A percentile compares a stretch with the other conserved stretches of the same genome.
Conservation (phyloP, 805 yeast genomes). For the Hanseniaspora taiwanica region DNA sequence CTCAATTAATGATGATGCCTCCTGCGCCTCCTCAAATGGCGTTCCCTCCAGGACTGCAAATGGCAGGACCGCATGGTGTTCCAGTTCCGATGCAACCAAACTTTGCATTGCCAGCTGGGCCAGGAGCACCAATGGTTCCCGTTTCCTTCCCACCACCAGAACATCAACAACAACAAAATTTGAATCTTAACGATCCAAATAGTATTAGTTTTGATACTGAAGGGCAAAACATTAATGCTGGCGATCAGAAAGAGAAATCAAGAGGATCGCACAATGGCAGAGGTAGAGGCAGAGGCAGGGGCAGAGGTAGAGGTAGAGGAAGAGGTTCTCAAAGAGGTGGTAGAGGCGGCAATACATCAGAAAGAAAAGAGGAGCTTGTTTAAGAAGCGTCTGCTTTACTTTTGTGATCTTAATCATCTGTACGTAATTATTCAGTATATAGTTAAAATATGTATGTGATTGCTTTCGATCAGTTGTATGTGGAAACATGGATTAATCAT, state of each 20-base stretch:
- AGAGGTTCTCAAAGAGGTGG: background rate
- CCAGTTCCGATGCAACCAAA: constrained; percentile 8
- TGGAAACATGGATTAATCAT: too few relatives aligned
- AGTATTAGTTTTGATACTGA: too few relatives aligned
- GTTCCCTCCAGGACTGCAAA: constrained; percentile 6
- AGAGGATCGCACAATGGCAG: constrained; percentile 1
- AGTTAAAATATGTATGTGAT: too few relatives aligned
- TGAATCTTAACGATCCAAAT: too few relatives aligned
- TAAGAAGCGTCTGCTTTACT: too few relatives aligned
- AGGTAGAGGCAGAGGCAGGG: constrained; percentile 7
- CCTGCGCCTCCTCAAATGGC: constrained; percentile 7
- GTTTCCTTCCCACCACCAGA: too few relatives aligned
- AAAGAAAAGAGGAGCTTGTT: constrained; percentile 1
- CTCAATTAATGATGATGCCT: constrained; percentile 6
- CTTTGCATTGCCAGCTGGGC: constrained; percentile 8
- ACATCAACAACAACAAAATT: constrained; percentile 1
- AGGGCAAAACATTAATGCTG: constrained; percentile 4
- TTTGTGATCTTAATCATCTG: too few relatives aligned
- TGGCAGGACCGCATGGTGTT: constrained; percentile 7
- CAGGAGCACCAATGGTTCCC: constrained; percentile 1
- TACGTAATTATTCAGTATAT: too few relatives aligned
- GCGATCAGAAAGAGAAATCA: background rate
- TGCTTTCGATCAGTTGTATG: too few relatives aligned
- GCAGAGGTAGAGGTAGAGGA: constrained; percentile 2
- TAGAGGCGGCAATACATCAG: background rate